These are phyloP conservation scores for Yamadazyma olivae DNA, from an alignment of 805 yeast genomes.

Conservation along the genomic window DNA sequence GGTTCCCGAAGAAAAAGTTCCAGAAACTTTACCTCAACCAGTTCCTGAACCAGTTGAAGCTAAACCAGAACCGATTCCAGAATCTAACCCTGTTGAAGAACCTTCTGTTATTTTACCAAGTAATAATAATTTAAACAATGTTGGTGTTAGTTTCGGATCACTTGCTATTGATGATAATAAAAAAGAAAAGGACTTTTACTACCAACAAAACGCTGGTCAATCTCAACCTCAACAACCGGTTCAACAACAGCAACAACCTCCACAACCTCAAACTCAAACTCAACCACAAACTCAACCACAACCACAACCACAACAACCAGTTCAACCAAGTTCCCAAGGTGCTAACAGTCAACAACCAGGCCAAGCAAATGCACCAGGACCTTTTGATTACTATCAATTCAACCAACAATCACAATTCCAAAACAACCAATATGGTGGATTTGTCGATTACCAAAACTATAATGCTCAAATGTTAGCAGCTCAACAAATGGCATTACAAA, in stretches of 20 bases:
- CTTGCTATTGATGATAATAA: conserved; percentile 45
- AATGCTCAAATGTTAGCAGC: conserved; percentile 32
- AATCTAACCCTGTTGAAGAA: conserved; percentile 12
- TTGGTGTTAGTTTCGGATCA: conserved; percentile 65
- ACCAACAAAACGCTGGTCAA: conserved; percentile 2
- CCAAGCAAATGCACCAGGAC: conserved; percentile 14
- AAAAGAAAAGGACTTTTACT: conserved; percentile 11
- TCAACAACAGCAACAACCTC: conserved; percentile 9
- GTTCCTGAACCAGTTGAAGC: conserved; percentile 11
- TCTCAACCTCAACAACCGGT: conserved; percentile 11
- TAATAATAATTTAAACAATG: conserved; percentile 42
- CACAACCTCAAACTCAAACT: conserved; percentile 9
- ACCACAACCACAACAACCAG: conserved; percentile 16
- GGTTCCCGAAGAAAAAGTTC: conserved; percentile 15
- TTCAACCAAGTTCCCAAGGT: too few species aligned
- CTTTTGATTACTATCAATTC: conserved; percentile 22
- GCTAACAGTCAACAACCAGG: conserved; percentile 14
- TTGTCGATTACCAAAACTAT: conserved; percentile 42
- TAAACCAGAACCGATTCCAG: conserved; percentile 31
- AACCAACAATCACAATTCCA: conserved; percentile 34
- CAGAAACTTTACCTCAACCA: too few species aligned
- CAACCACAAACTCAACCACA: conserved; percentile 8
- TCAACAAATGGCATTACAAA: conserved; percentile 13
- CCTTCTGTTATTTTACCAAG: conserved; percentile 52
- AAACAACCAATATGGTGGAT: conserved; percentile 36